These are phyloP conservation scores for Fusarium domesticum DNA, from an alignment of 2,329 filamentous ascomycete genomes.

Conservation along the genomic window DNA sequence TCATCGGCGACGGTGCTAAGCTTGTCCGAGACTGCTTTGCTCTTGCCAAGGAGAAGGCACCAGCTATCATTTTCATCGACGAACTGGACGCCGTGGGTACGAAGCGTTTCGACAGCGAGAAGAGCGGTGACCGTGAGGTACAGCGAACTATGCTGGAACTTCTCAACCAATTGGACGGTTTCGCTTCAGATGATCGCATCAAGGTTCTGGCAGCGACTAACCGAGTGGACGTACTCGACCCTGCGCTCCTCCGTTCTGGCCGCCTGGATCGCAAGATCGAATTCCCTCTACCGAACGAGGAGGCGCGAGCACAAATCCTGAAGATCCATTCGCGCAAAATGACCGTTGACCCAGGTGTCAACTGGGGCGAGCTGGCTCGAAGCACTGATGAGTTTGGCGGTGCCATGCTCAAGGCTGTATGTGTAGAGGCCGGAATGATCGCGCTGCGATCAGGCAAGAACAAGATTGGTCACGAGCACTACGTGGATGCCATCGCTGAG, in stretches of 20 bases:
- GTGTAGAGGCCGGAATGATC: conserved; percentile 99
- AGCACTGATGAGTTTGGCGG: conserved; percentile 98
- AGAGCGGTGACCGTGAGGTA: conserved; percentile 95
- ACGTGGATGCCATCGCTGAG: conserved; percentile 96
- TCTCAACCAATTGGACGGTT: conserved; percentile 96
- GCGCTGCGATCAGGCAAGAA: conserved; percentile 89
- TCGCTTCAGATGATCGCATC: conserved; percentile 93
- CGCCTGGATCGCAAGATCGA: conserved; percentile 97
- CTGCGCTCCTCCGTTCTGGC: conserved; percentile 84
- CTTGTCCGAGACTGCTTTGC: conserved; percentile 97
- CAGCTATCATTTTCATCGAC: conserved; percentile 99
- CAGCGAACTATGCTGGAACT: conserved; percentile 98
- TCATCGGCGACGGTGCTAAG: conserved; percentile 97
- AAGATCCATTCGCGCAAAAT: conserved; percentile 98
- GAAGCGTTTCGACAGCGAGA: conserved; percentile 98
- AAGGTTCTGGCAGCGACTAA: conserved; percentile 96
- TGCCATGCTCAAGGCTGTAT: conserved; percentile 96
- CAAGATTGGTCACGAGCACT: conserved; percentile 97
- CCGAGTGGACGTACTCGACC: conserved; percentile 89
- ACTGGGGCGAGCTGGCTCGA: conserved; percentile 92
- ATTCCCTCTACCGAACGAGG: conserved; percentile 96
- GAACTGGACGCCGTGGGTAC: conserved; percentile 97
- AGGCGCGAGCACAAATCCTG: conserved; percentile 93
- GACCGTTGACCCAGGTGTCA: conserved; percentile 88
- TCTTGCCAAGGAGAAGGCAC: conserved; percentile 96